A percentile compares a stretch with the other conserved stretches of the same genome.
Conservation (phyloP, 2,329 filamentous ascomycete genomes). For the Nemania sp. region DNA sequence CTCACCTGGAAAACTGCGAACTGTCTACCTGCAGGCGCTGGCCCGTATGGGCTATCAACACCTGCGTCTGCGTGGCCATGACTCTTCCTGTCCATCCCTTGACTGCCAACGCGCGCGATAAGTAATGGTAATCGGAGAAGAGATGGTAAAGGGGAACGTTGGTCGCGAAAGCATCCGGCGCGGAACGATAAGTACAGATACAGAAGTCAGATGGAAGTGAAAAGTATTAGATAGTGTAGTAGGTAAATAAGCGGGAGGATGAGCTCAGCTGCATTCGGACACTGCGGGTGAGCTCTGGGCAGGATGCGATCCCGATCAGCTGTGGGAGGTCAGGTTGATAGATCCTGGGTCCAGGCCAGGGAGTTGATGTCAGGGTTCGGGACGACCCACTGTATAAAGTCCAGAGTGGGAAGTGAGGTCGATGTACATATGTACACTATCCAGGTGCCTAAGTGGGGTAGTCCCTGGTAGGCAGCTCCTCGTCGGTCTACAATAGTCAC, state of each 20-base stretch:
- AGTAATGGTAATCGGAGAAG: neutral
- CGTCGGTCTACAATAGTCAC: too few species aligned
- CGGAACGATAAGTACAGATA: neutral
- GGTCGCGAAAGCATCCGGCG: slow-evolving; percentile 7
- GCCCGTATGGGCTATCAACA: slow-evolving; percentile 92
- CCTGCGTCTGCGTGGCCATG: slow-evolving; percentile 80
- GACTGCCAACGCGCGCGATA: slow-evolving; percentile 22
- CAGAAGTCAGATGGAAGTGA: neutral
- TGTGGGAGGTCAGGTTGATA: slow-evolving; percentile 22
- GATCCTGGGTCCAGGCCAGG: slow-evolving; percentile 11
- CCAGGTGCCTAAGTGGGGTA: too few species aligned
- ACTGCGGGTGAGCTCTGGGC: slow-evolving; percentile 15
- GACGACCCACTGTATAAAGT: slow-evolving; percentile 12
- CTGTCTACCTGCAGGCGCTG: slow-evolving; percentile 81
- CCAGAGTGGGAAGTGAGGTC: neutral
- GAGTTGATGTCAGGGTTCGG: slow-evolving; percentile 8
- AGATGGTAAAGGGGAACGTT: neutral
- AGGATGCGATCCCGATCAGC: slow-evolving; percentile 19
- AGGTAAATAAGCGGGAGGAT: neutral
- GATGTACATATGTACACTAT: too few species aligned
- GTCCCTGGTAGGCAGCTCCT: too few species aligned
- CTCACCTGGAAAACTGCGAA: slow-evolving; percentile 74
- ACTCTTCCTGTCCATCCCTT: slow-evolving; percentile 40
- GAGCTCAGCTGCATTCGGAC: slow-evolving; percentile 1
- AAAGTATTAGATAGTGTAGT: neutral